A percentile compares a stretch with the other conserved stretches of the same genome.
These are phyloP conservation scores for Microdochium paspali DNA, from an alignment of 2,329 filamentous ascomycete genomes.

Conservation along the genomic window DNA sequence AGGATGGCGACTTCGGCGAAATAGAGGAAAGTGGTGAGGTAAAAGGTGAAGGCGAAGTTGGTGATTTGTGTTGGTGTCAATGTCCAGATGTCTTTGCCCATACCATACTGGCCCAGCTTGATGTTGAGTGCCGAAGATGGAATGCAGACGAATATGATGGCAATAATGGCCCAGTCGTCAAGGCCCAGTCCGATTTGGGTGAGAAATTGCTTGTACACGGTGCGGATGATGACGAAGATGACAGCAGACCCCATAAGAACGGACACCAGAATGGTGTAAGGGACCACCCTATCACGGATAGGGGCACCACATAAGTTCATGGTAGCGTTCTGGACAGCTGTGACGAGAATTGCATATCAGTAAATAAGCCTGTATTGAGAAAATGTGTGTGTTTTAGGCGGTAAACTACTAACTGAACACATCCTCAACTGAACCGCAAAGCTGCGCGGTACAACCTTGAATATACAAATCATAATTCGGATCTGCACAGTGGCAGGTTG, in stretches of 20 bases:
- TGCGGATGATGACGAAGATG: constrained; percentile 5
- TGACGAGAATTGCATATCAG: background rate
- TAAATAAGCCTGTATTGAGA: background rate
- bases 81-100: constrained; percentile 18
- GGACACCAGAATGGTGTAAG: constrained; percentile 7
- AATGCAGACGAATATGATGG: constrained; percentile 5
- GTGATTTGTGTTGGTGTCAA: constrained; percentile 14
- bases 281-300: constrained; percentile 6
- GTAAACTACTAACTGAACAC: background rate
- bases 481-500: constrained; percentile 6
- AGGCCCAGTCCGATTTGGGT: constrained; percentile 5
- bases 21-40: constrained; percentile 10
- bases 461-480: background rate
- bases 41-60: constrained; percentile 13
- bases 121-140: constrained; percentile 8
- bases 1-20: constrained; percentile 16
- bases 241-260: constrained; percentile 4
- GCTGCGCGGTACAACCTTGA: constrained; percentile 3
- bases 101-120: constrained; percentile 7
- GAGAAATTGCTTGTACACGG: constrained; percentile 6
- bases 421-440: constrained; percentile 3
- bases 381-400: background rate
- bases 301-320: constrained; percentile 9
- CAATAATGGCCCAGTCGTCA: constrained; percentile 9
- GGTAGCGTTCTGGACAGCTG: constrained; percentile 8